phyloP scores from a whole-genome alignment of 2,329 filamentous ascomycete genomes.

The Plectosphaerella plurivora region DNA sequence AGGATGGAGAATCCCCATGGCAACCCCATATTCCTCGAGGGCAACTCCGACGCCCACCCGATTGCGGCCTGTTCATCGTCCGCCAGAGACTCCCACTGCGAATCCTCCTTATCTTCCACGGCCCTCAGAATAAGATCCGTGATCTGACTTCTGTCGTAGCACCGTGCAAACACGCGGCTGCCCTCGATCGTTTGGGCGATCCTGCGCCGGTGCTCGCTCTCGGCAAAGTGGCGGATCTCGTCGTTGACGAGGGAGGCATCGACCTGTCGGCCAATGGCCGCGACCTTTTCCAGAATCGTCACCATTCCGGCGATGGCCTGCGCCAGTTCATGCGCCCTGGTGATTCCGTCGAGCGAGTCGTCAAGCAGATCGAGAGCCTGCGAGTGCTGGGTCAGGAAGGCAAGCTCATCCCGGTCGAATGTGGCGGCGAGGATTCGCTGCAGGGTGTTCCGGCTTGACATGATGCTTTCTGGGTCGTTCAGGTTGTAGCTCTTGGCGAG shows the following conservation, averaged over 20 bases:
- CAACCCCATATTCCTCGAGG: constrained; percentile 28
- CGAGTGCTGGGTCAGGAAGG: constrained; percentile 23
- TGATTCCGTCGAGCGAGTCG: constrained; percentile 21
- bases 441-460: constrained; percentile 14
- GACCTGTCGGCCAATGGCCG: constrained; percentile 1
- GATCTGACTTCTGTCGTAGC: constrained; percentile 25
- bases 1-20: constrained; percentile 32
- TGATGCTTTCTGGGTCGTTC: constrained; percentile 13
- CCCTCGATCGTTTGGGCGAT: constrained; percentile 24
- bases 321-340: constrained; percentile 26
- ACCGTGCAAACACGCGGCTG: constrained; percentile 23
- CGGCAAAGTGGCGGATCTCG: constrained; percentile 24
- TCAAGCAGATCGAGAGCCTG: neutral
- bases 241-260: constrained; percentile 11
- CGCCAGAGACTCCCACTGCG: neutral
- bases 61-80: constrained; percentile 16
- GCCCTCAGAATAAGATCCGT: constrained; percentile 24
- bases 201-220: constrained; percentile 19
- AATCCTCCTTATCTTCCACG: constrained; percentile 16
- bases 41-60: constrained; percentile 21
- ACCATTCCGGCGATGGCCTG: constrained; percentile 29
- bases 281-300: constrained; percentile 20
- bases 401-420: constrained; percentile 25
- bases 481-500: constrained; percentile 9
- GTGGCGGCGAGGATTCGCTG: constrained; percentile 23